phyloP scores from a whole-genome alignment of 2,329 filamentous ascomycete genomes.

The Neofusicoccum sp. region DNA sequence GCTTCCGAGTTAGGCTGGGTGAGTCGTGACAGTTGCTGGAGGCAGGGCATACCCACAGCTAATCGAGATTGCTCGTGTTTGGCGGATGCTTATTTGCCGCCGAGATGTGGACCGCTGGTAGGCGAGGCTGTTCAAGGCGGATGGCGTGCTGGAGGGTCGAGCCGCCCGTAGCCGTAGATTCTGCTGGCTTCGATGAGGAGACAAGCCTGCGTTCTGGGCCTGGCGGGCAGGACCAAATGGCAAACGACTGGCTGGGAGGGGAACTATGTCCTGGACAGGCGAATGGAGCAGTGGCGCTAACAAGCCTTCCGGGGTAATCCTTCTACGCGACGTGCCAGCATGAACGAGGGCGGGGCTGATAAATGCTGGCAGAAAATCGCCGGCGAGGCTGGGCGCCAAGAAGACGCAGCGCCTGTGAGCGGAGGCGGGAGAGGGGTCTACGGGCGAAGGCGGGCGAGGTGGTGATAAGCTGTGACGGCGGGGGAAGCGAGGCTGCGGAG shows the following conservation, averaged over 20 bases:
- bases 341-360: not conserved
- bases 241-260: not conserved
- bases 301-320: constrained; percentile 12
- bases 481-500: constrained; percentile 1
- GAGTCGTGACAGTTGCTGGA: not conserved
- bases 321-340: constrained; percentile 10
- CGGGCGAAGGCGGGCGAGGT: too few species aligned
- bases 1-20: constrained; percentile 2
- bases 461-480: not conserved
- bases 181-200: constrained; percentile 2
- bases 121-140: not conserved
- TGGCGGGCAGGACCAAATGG: not conserved
- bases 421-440: not conserved
- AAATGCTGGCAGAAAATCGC: not conserved
- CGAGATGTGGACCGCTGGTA: not conserved
- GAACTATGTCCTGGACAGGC: not conserved
- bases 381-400: not conserved
- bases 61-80: constrained; percentile 1
- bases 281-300: constrained; percentile 5
- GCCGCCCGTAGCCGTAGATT: not conserved
- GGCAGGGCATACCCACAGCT: not conserved
- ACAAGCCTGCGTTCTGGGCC: not conserved
- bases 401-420: not conserved
- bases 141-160: not conserved
- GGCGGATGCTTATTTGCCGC: not conserved